These are phyloP conservation scores for Skeletonema grethae DNA, from an alignment of 108 stramenopile species.

Conservation along the genomic window DNA sequence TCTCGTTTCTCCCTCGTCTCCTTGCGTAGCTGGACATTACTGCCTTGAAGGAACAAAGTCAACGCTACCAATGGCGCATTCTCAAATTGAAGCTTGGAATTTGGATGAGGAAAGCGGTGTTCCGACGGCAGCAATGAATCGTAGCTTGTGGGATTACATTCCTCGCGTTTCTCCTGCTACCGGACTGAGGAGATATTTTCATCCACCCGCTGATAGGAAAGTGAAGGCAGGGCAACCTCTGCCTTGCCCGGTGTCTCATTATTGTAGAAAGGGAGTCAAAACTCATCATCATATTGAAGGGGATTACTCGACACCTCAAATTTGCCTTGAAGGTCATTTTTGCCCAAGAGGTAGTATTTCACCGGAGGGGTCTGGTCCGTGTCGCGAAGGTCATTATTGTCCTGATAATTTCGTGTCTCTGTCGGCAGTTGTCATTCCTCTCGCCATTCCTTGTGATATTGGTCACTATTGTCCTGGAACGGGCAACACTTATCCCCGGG, in stretches of 20 bases:
- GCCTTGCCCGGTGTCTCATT: conserved; percentile 75
- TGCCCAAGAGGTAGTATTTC: conserved; percentile 73
- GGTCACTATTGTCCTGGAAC: conserved; percentile 85
- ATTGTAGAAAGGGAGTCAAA: conserved; percentile 68
- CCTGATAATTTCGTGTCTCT: conserved; percentile 31
- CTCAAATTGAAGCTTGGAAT: conserved; percentile 14
- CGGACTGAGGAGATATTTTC: conserved; percentile 27
- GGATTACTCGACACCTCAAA: conserved; percentile 82
- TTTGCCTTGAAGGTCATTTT: conserved; percentile 85
- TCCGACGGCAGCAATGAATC: conserved; percentile 14
- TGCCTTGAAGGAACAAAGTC: conserved; percentile 67
- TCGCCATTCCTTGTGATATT: conserved; percentile 70
- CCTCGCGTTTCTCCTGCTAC: conserved; percentile 31
- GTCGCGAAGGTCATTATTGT: conserved; percentile 84
- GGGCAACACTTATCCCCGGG: conserved; percentile 65
- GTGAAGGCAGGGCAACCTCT: conserved; percentile 63
- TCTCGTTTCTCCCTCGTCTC: conserved; percentile 38
- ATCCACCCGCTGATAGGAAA: conserved; percentile 20
- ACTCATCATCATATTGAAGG: conserved; percentile 32
- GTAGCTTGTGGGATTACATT: conserved; percentile 32
- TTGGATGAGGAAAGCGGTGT: conserved; percentile 45
- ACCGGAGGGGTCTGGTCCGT: conserved; percentile 80
- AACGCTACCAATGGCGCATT: conserved; percentile 6
- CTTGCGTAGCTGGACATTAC: conserved; percentile 71
- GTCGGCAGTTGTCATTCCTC: conserved; percentile 14